Conservation (phyloP, 108 stramenopile species). For the Fistulifera solaris region DNA sequence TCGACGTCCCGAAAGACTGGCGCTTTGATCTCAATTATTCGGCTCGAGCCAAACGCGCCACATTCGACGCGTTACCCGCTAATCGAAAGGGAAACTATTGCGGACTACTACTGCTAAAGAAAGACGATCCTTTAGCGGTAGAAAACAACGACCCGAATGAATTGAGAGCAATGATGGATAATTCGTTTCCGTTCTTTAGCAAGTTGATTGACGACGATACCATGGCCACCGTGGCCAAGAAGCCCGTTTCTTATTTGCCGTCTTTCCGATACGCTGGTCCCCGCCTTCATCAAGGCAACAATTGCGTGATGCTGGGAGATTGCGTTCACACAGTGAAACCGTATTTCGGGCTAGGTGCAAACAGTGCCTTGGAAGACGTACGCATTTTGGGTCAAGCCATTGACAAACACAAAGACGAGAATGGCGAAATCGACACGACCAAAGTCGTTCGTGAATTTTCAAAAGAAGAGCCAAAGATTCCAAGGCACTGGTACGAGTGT, state of each 20-base stretch:
- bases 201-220: conserved; percentile 53
- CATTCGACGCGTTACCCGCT: conserved; percentile 83
- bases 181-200: conserved; percentile 71
- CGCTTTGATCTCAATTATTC: conserved; percentile 75
- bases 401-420: conserved; percentile 5
- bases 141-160: conserved; percentile 36
- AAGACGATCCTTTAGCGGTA: conserved; percentile 54
- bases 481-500: conserved; percentile 71
- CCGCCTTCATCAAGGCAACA: conserved; percentile 56
- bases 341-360: conserved; percentile 90
- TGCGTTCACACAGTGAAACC: conserved; percentile 87
- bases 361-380: conserved; percentile 91
- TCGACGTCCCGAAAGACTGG: conserved; percentile 61
- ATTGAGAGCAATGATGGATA: conserved; percentile 51
- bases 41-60: conserved; percentile 51
- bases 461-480: conserved; percentile 54
- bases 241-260: conserved; percentile 63
- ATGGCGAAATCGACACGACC: conserved; percentile 25
- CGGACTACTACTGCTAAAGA: conserved; percentile 71
- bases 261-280: conserved; percentile 77
- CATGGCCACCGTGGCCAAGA: conserved; percentile 49
- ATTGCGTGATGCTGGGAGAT: conserved; percentile 70
- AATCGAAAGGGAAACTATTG: conserved; percentile 52
- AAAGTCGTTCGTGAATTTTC: conserved; percentile 59
- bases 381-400: conserved; percentile 19